Evolutionary conservation across 345 rosid genomes (phyloP).

Genomic region (Citrus trifoliata): DNA sequence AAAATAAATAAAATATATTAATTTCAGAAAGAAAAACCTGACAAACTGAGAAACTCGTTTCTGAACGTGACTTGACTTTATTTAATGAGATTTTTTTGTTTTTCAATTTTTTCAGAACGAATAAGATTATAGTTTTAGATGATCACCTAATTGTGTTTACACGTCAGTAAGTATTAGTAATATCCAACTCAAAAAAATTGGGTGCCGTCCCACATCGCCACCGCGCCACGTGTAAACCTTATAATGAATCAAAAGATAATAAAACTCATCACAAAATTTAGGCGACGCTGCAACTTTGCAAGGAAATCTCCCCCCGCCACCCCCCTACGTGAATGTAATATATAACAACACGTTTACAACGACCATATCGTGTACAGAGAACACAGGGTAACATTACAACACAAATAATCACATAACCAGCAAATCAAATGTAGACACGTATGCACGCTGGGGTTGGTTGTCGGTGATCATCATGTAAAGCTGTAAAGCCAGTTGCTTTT

Average conservation of each 20-base stretch:
- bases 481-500: slow-evolving; percentile 2
- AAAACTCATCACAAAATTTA: too few relatives aligned
- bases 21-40: rapidly evolving
- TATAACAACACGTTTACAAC: slow-evolving; percentile 5
- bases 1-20: too few relatives aligned
- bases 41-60: too few relatives aligned
- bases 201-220: not conserved
- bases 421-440: slow-evolving; percentile 7
- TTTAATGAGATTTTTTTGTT: too few relatives aligned
- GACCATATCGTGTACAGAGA: not conserved
- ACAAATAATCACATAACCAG: not conserved
- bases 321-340: not conserved
- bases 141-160: too few relatives aligned
- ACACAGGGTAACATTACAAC: not conserved
- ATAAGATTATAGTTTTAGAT: too few relatives aligned
- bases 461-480: slow-evolving; percentile 1
- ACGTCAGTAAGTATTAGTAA: too few relatives aligned
- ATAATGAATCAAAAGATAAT: not conserved
- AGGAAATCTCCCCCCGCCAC: too few relatives aligned
- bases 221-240: not conserved
- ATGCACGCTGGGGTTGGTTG: not conserved
- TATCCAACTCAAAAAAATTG: too few relatives aligned
- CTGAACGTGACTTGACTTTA: too few relatives aligned
- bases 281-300: not conserved
- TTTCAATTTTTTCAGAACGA: too few relatives aligned